A percentile compares a stretch with the other conserved stretches of the same genome.
These are phyloP conservation scores for Tieghemiomyces parasiticus DNA, from an alignment of 192 early-diverging fungal genomes.

Conservation along the genomic window DNA sequence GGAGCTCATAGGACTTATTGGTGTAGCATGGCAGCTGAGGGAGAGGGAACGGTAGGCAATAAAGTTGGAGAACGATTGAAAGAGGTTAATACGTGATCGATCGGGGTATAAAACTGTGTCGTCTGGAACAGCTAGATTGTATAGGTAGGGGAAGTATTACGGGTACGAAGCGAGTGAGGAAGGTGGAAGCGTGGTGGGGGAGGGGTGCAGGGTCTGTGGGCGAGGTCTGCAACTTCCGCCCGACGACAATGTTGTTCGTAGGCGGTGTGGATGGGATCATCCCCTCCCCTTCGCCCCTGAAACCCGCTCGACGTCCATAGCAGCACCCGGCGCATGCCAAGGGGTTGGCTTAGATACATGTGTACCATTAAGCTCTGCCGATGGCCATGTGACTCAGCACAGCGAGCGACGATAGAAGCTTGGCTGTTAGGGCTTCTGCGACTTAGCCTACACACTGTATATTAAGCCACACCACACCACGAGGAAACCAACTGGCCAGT, in stretches of 20 bases:
- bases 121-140: background rate
- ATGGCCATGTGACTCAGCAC: background rate
- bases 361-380: background rate
- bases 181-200: background rate
- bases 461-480: background rate
- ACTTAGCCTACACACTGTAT: background rate
- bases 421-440: slow-evolving; percentile 2
- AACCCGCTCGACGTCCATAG: no score
- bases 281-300: no score
- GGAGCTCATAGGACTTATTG: slow-evolving; percentile 37
- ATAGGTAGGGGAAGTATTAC: background rate
- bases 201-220: background rate
- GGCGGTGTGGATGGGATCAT: no score
- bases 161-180: background rate
- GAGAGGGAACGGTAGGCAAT: slow-evolving; percentile 5
- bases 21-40: slow-evolving; percentile 62
- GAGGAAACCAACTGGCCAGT: background rate
- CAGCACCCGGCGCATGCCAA: background rate
- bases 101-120: slow-evolving; percentile 2
- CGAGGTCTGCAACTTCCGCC: no score
- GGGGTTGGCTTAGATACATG: background rate
- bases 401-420: background rate
- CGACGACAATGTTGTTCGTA: no score
- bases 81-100: slow-evolving; percentile 3
- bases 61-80: background rate